phyloP scores from a whole-genome alignment of 2,329 filamentous ascomycete genomes.

The Phyllosticta citriasiana region DNA sequence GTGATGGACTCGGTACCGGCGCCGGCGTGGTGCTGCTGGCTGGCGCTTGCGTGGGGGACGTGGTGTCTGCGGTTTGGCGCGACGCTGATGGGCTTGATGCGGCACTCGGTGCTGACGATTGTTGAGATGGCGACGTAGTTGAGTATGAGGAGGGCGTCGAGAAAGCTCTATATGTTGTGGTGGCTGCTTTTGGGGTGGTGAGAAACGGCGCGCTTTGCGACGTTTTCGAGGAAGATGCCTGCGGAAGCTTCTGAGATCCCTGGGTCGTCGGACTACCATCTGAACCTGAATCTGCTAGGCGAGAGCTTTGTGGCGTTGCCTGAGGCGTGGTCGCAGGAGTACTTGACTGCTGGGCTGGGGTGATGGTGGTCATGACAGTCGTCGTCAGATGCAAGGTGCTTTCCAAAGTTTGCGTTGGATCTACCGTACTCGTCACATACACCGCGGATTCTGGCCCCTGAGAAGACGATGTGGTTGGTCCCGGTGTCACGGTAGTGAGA shows the following conservation, averaged over 20 bases:
- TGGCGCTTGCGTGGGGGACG: not conserved
- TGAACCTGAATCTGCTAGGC: not conserved
- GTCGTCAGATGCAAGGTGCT: not conserved
- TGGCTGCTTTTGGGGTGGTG: not conserved
- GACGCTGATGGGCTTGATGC: not conserved
- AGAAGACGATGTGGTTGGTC: not conserved
- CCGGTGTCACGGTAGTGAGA: not conserved
- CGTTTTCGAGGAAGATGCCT: not conserved
- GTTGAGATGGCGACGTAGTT: not conserved
- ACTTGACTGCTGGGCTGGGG: not conserved
- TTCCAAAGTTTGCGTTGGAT: not conserved
- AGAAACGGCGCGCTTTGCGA: not conserved
- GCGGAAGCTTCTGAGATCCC: not conserved
- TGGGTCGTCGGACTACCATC: not conserved
- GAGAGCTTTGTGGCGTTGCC: not conserved
- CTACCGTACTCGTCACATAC: not conserved
- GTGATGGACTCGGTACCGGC: not conserved
- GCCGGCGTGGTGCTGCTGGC: not conserved
- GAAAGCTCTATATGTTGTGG: not conserved
- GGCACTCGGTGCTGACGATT: slow-evolving; percentile 1
- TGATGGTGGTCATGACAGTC: not conserved
- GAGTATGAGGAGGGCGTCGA: not conserved
- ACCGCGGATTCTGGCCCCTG: not conserved
- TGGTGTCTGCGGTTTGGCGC: not conserved
- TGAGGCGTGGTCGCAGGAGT: not conserved